These are phyloP conservation scores for Botrytis sinoallii DNA, from an alignment of 2,329 filamentous ascomycete genomes.

Conservation along the genomic window DNA sequence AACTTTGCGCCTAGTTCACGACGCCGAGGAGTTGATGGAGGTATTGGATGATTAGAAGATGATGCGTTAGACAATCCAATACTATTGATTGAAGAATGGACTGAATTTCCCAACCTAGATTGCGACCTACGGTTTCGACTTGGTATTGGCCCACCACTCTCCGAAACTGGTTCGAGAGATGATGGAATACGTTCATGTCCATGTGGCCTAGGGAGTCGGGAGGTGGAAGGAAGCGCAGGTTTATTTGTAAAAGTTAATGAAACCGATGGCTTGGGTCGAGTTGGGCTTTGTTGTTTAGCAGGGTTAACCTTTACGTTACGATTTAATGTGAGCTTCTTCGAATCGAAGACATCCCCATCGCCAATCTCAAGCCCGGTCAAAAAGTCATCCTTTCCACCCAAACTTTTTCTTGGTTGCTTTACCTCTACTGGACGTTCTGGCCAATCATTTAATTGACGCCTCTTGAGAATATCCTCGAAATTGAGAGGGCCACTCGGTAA, in stretches of 20 bases:
- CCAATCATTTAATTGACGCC: slow-evolving; percentile 61
- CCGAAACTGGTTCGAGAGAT: slow-evolving; percentile 87
- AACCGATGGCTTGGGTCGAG: slow-evolving; percentile 69
- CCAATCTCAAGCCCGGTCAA: slow-evolving; percentile 84
- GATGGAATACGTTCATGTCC: slow-evolving; percentile 69
- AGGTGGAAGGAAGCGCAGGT: slow-evolving; percentile 49
- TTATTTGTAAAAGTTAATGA: slow-evolving; percentile 92
- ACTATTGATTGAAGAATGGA: slow-evolving; percentile 66
- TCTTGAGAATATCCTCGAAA: slow-evolving; percentile 74
- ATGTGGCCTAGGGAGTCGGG: slow-evolving; percentile 76
- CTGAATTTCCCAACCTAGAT: slow-evolving; percentile 65
- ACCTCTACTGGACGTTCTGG: slow-evolving; percentile 48
- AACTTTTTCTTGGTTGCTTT: slow-evolving; percentile 35
- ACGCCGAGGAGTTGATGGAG: slow-evolving; percentile 58
- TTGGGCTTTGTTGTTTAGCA: slow-evolving; percentile 64
- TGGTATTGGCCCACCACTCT: slow-evolving; percentile 72
- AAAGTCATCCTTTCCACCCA: slow-evolving; percentile 64
- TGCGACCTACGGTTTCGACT: slow-evolving; percentile 59
- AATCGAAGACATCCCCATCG: slow-evolving; percentile 76
- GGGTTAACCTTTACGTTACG: slow-evolving; percentile 88
- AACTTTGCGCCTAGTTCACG: slow-evolving; percentile 56
- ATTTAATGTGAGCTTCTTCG: slow-evolving; percentile 78
- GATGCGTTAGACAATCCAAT: slow-evolving; percentile 59
- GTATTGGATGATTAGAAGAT: slow-evolving; percentile 51
- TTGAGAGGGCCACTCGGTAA: slow-evolving; percentile 81